Base-by-base conservation (phyloP, 1,284 basidiomycete genomes). In the Malassezia brasiliensis region DNA sequence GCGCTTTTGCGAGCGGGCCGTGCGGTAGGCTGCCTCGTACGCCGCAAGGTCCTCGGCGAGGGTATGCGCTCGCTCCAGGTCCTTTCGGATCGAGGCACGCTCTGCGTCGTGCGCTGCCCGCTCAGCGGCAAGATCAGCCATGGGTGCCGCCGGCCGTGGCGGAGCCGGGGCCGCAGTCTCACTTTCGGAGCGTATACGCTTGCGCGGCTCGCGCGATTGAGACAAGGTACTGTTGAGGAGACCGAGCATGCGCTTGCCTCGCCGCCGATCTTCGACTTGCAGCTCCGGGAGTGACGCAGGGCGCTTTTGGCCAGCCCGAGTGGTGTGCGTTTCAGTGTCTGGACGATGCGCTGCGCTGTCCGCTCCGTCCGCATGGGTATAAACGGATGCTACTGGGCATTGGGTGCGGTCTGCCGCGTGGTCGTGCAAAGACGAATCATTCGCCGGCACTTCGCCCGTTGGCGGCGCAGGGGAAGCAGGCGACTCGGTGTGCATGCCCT, bases 81-180 rank as follows among this genome's bases (percentile, higher is more conserved):
- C 49, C 2, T 11, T 22, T 4, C 55, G 55, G 20, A 52, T 35
- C 14, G 28, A 25, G 2, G 55, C 55, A n/a, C 55, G 55, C 47
- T 57, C 55, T 12, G 37, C 55, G n/a, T 57, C 51, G 38, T 57
- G 55, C n/a, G 50, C 44, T 8, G 38, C 38, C 3, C 55, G 55
- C 46, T 52, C 55, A 31, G 48, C 47, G 7, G 38, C 53, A 5
- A 46, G 32, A 2, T 39, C 39, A 1, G 9, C 47, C 20, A 38
- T 4, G 7, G 44, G 44, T 25, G 15, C 44, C 15, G 5, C 38
- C n/a, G 17, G 38, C 22, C 22, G 38, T 15, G 7, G 22, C 10
- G 20, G 40, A 6, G 20, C 30, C 17, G 40, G 19, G 17, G 22
- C 35, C 17, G 10, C 12, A 15, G 10, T 12, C 17, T 25, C 12